Base-by-base conservation (phyloP, 176 grass and related monocot genomes). In the Oryza glaberrima region DNA sequence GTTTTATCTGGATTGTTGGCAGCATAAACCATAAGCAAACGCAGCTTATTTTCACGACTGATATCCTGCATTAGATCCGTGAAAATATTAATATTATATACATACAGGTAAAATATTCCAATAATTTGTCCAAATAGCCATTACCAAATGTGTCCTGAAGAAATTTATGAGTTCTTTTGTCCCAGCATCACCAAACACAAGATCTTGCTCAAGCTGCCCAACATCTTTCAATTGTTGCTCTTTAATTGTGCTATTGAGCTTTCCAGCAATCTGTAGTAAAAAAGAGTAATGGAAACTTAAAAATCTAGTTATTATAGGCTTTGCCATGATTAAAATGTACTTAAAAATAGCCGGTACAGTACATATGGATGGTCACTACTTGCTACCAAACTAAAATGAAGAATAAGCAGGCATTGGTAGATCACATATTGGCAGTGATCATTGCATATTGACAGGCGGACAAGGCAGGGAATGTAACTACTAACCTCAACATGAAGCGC, bases 401-500 rank as follows among this genome's bases (percentile, higher is more conserved):
- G 43, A 44, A 44, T 44, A 9, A 10, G 43, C 4, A 38, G 43
- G 43, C 9, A 10, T 44, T 1, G 43, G 43, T 44, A 44, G 43
- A 44, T 44, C 43, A 44, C 43, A 44, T 44, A 32, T 44, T 10
- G 43, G 43, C 43, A 44, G 43, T 10, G 43, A 4, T 44, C 43
- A 44, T 1, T 44, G 43, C 43, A 44, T 44, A 44, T 44, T 44
- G 43, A 44, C 43, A 44, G 43, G 13, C 9, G 35, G 4, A 35
- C 25, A 60, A 5, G 40, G 40, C 3, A 84, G 5, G 80, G 30
- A 25, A 86, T 38, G 43, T 17, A 69, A 81, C 23, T 71, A 88
- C 88, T 30, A 87, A 98, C 95, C 90, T 98, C 95, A 58, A 98
- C 95, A 75, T 98, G 93, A 10, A 98, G 78, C 13, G 95, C 88